Base-by-base conservation (phyloP, 2,329 filamentous ascomycete genomes). In the Westerdykella sp. region DNA sequence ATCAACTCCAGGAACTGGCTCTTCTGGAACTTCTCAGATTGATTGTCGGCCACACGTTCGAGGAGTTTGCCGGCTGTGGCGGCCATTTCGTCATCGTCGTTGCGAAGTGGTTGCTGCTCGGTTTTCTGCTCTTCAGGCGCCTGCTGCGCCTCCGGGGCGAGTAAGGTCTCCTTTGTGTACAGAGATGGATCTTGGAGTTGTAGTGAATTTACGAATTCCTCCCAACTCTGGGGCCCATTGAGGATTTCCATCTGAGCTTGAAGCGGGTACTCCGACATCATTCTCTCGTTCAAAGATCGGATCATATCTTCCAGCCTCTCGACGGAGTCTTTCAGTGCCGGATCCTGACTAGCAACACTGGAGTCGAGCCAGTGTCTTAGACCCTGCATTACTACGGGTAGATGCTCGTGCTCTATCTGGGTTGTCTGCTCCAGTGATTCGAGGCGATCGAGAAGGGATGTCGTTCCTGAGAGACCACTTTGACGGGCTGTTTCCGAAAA, bases 1-100 rank as follows among this genome's bases (percentile, higher is more conserved):
- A 94, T 93, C 37, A 94, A 70, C 4, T 77, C 74, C 1, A 91
- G 68, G 58, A 94, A 94, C 45, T 79, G 79, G 52, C 85, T 90
- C 58, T 89, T 80, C 55, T 81, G 79, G 65, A 93, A 93, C 59
- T 91, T 91, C 37, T 80, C 70, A 43, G 77, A 83, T 45, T 79
- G 76, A 53, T 91, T 83, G 54, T 82, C 73, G 15, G 78, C 74
- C 11, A 94, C 78, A 31, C 79, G 81, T 42, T 83, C 74, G 5
- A 93, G 72, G 4, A 94, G 73, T 45, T 83, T 74, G 13, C 79
- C 81, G 5, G 87, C 87, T 1, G 85, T 89, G 34, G 74, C 73
- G 15, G 85, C 82, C 22, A 93, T 75, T 36, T 85, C 85, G 49
- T 87, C 80, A 18, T 80, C 74, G 40, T 83, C 75, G 16, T 67